Evolutionary conservation across 1,284 basidiomycete genomes (phyloP), one percentile per base, ranked within the genome.

Genomic region (Trametes versicolor): DNA sequence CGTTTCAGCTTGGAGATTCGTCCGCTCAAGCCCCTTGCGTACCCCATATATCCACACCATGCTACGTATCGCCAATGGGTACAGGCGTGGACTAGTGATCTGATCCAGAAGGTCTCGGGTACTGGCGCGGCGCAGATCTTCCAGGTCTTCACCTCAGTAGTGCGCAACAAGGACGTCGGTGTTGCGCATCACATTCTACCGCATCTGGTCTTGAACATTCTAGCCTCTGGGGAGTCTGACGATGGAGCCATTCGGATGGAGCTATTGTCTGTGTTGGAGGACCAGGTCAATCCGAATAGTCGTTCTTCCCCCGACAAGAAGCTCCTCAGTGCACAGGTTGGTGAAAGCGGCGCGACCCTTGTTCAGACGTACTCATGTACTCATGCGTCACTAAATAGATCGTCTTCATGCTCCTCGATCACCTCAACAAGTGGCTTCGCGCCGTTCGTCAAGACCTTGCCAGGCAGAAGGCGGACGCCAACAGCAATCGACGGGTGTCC

Each of bases 11-110:
- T 88, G 25, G 79, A 81, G 29, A 77, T 80, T 41, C 79, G 79
- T 25, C 70, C 75, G 1, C 67, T 73, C 8, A 74, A 78, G 23
- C 74, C 80, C 8, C 78, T 82, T 43, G 74, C 81, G 36, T 85
- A 89, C 69, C 96, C 96, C 2, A 88, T 98, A 60, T 99, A 99
- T 78, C 82, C 85, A 1, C 80, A 81, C 4, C 85, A 90, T 60
- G 78, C 85, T 5, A 96, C 95, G 0, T 99, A 98, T 78, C 89
- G 97, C 53, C 97, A 99, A 77, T 99, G 98, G 98, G 85, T 99
- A 25, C 95, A 98, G 70, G 77, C 87, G 0, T 99, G 97, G 97
- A 90, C 94, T 0, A 85, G 87, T 13, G 86, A 94, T 74, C 87
- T 99, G n/a, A 94, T 99, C 62, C 83, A 86, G 12, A 81, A 85